Percentiles rank a stretch among this genome's conserved stretches.
Conservation (phyloP, 805 yeast genomes). For the Ogataea nakhonphanomensis region DNA sequence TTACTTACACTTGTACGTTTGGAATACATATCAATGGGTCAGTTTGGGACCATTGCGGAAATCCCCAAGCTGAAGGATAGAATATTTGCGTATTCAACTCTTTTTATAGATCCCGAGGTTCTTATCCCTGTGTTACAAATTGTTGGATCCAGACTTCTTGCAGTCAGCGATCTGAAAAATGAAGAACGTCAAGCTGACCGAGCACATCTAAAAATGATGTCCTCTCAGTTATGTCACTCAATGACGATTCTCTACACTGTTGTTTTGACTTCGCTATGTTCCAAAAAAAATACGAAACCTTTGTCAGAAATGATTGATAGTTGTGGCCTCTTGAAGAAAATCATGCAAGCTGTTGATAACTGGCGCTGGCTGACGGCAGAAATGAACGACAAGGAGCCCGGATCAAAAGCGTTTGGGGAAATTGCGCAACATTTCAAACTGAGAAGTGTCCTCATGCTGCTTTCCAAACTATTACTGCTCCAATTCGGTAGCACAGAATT, state of each 20-base stretch:
- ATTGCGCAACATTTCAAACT: slow-evolving; percentile 38
- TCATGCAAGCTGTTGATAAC: slow-evolving; percentile 53
- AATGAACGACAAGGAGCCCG: slow-evolving; percentile 19
- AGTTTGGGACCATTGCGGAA: slow-evolving; percentile 22
- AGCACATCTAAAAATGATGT: slow-evolving; percentile 15
- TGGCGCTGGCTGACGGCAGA: slow-evolving; percentile 56
- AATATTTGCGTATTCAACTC: slow-evolving; percentile 24
- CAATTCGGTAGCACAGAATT: slow-evolving; percentile 58
- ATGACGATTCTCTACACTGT: slow-evolving; percentile 29
- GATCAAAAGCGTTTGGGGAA: slow-evolving; percentile 9
- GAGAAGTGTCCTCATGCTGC: slow-evolving; percentile 51
- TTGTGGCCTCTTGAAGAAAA: slow-evolving; percentile 38
- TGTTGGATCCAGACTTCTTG: slow-evolving; percentile 10
- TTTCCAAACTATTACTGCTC: slow-evolving; percentile 52
- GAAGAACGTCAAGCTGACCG: slow-evolving; percentile 14
- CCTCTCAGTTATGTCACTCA: slow-evolving; percentile 29
- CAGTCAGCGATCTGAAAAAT: slow-evolving; percentile 22
- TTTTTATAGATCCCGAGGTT: slow-evolving; percentile 18
- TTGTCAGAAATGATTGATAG: slow-evolving; percentile 18
- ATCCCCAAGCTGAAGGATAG: slow-evolving; percentile 21
- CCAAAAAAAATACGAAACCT: slow-evolving; percentile 4
- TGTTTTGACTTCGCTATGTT: slow-evolving; percentile 12
- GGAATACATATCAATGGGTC: slow-evolving; percentile 31
- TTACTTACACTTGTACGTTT: slow-evolving; percentile 21
- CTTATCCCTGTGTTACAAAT: slow-evolving; percentile 16